phyloP scores from a whole-genome alignment of 202 grass and related monocot species.

The Setaria viridis region DNA sequence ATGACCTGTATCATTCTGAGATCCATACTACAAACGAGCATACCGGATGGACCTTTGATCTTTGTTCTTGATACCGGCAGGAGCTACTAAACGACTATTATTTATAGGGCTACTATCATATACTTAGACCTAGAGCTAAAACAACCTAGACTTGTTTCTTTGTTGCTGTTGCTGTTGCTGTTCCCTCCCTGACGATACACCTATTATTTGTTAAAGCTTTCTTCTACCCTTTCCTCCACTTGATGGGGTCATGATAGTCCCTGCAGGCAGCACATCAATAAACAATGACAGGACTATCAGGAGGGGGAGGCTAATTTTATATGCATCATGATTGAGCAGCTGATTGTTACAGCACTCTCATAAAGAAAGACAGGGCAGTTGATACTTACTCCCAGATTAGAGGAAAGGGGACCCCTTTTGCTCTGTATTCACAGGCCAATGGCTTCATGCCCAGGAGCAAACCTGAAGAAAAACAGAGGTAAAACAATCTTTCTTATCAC shows the following conservation, averaged over 20 bases:
- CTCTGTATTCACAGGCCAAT: conserved; percentile 75
- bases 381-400: conserved; percentile 44
- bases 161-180: conserved; percentile 13
- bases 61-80: conserved; percentile 9
- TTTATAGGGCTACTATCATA: conserved; percentile 42
- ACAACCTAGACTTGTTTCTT: conserved; percentile 44
- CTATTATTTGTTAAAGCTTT: conserved; percentile 48
- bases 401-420: conserved; percentile 23
- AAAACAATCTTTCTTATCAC: not conserved
- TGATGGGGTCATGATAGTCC: conserved; percentile 39
- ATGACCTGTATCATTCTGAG: not conserved
- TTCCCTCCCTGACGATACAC: conserved; percentile 38
- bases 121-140: conserved; percentile 53
- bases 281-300: conserved; percentile 37
- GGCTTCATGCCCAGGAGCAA: conserved; percentile 70
- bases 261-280: conserved; percentile 36
- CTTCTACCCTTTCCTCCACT: conserved; percentile 29
- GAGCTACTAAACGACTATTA: conserved; percentile 31
- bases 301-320: not conserved
- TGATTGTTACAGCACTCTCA: not conserved
- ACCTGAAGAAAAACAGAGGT: conserved; percentile 42
- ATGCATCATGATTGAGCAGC: conserved; percentile 29
- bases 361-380: not conserved
- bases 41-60: not conserved
- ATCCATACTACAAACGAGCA: not conserved